A percentile compares a stretch with the other conserved stretches of the same genome.
Conservation (phyloP, 495 filamentous ascomycete genomes). For the Penicillium bialowiezense region DNA sequence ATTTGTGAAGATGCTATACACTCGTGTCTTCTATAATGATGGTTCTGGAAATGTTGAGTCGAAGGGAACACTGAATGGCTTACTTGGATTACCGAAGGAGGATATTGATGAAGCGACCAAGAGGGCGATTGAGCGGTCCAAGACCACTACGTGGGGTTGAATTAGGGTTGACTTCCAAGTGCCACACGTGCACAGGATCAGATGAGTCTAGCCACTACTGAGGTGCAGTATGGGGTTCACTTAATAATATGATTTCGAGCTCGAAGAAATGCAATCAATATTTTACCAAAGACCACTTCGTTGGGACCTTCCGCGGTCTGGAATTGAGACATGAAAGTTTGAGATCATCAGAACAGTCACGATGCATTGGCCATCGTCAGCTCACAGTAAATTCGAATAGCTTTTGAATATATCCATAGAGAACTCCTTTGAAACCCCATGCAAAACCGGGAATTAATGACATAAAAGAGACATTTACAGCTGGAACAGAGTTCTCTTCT, state of each 20-base stretch:
- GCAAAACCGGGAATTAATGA: slow-evolving; percentile 18
- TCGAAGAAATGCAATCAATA: too few relatives aligned
- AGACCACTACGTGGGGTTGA: not conserved
- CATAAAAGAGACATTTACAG: slow-evolving; percentile 50
- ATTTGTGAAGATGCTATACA: slow-evolving; percentile 44
- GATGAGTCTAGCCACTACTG: too few relatives aligned
- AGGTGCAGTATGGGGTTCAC: too few relatives aligned
- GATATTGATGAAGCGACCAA: slow-evolving; percentile 55
- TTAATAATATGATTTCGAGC: too few relatives aligned
- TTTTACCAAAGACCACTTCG: too few relatives aligned
- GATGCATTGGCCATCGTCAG: not conserved
- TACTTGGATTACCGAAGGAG: slow-evolving; percentile 56
- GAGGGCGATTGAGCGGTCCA: slow-evolving; percentile 9
- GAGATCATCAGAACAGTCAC: too few relatives aligned
- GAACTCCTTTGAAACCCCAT: slow-evolving; percentile 30
- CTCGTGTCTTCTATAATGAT: slow-evolving; percentile 49
- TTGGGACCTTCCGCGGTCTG: too few relatives aligned
- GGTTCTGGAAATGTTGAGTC: slow-evolving; percentile 39
- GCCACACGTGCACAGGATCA: too few relatives aligned
- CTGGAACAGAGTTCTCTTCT: slow-evolving; percentile 87
- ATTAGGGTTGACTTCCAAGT: not conserved
- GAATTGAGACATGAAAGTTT: too few relatives aligned
- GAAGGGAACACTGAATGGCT: slow-evolving; percentile 42
- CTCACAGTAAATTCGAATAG: slow-evolving; percentile 3
- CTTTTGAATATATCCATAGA: slow-evolving; percentile 20